Evolutionary conservation across 352 stramenopile species (phyloP), one percentile per base, ranked within the genome.

Genomic region (Phytophthora ohioensis): DNA sequence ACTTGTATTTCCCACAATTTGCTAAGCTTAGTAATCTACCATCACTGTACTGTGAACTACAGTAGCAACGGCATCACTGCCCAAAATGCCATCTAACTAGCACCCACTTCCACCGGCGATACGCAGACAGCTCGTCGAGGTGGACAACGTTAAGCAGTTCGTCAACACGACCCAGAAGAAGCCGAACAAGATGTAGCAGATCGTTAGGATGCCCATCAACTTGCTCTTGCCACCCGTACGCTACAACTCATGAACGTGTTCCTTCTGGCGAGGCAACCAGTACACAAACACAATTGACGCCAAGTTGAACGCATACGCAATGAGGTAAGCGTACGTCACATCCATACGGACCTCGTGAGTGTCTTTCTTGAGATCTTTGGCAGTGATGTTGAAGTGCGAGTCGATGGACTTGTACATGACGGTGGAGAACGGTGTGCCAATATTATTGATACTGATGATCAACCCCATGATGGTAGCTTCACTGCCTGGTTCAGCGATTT

Each of bases 341-440:
- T 88, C 73, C 69, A 68, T 68, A 15, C 80, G 82, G 30, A 79
- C 80, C n/a, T 84, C 58, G 42, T 77, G 49, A 7, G 75, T 65
- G 31, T 83, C 76, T 48, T 75, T 72, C 47, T 53, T 61, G 63
- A 83, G 71, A 43, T 65, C 68, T 32, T 73, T 76, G 31, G 64
- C 66, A 30, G 75, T 62, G 34, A 85, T 79, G 48, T 78, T 75
- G 38, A 91, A 85, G 71, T 81, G 70, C 12, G 62, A 71, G 46
- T 90, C 71, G 46, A 90, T 78, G 3, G 47, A 81, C 72, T 90
- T 90, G 67, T 72, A 84, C 17, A 91, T 74, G 52, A 86, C 74
- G 2, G 77, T 78, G 6, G 67, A 76, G 39, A 91, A 88, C 3
- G 81, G 81, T 10, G 61, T 67, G 9, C 59, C 77, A 27, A 91